Percentiles rank a stretch among this genome's conserved stretches.
Evolutionary conservation across 2,329 filamentous ascomycete genomes (phyloP).

Genomic region (Botrytis medusae): DNA sequence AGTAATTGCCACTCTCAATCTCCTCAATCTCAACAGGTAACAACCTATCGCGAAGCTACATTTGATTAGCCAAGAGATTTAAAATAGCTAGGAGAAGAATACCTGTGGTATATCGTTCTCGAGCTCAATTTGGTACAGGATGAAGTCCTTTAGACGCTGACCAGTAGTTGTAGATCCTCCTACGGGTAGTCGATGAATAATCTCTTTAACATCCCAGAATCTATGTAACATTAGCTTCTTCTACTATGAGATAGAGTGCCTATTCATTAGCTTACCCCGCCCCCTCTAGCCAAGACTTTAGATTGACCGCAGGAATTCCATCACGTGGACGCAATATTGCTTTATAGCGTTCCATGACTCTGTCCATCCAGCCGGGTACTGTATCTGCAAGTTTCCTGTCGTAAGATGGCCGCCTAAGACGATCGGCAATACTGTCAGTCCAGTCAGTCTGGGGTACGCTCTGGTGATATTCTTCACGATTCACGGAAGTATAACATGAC

Average conservation of each 20-base stretch:
- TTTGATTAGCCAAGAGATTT: slow-evolving; percentile 4
- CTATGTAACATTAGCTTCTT: slow-evolving; percentile 27
- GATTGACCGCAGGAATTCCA: slow-evolving; percentile 34
- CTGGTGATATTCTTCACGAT: slow-evolving; percentile 24
- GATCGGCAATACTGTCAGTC: slow-evolving; percentile 35
- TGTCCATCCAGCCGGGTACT: slow-evolving; percentile 34
- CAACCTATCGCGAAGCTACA: slow-evolving; percentile 29
- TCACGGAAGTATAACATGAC: slow-evolving; percentile 5
- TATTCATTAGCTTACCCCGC: slow-evolving; percentile 33
- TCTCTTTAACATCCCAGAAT: slow-evolving; percentile 38
- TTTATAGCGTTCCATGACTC: slow-evolving; percentile 34
- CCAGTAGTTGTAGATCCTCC: slow-evolving; percentile 17
- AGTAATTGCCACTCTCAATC: slow-evolving; percentile 32
- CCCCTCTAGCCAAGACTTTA: slow-evolving; percentile 38
- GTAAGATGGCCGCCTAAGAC: slow-evolving; percentile 31
- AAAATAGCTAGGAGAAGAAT: background rate
- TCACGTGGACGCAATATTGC: slow-evolving; percentile 33
- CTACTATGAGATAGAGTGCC: background rate
- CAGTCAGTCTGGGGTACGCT: slow-evolving; percentile 32
- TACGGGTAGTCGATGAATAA: slow-evolving; percentile 34
- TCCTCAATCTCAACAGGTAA: slow-evolving; percentile 20
- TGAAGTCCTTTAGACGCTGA: slow-evolving; percentile 17
- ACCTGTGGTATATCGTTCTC: slow-evolving; percentile 26
- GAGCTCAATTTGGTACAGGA: slow-evolving; percentile 19
- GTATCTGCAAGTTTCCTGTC: slow-evolving; percentile 33